These are phyloP conservation scores for Sporormia fimetaria DNA, from an alignment of 495 filamentous ascomycete genomes.

Conservation along the genomic window DNA sequence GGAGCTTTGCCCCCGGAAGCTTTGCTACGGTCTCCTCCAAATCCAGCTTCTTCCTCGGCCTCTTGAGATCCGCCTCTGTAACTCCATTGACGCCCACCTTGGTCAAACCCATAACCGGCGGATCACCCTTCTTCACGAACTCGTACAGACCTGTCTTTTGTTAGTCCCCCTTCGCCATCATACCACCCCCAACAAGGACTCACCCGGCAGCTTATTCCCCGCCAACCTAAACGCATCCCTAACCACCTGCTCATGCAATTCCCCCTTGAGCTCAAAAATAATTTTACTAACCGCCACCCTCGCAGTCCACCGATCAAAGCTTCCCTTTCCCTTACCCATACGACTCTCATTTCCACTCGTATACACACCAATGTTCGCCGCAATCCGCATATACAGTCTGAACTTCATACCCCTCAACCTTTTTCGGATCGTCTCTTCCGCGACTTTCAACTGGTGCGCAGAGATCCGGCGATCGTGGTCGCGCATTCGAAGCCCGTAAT, in stretches of 20 bases:
- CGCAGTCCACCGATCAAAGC: slow-evolving; percentile 91
- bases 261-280: slow-evolving; percentile 82
- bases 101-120: slow-evolving; percentile 84
- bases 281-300: slow-evolving; percentile 79
- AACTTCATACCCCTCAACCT: slow-evolving; percentile 86
- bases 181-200: slow-evolving; percentile 21
- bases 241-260: slow-evolving; percentile 87
- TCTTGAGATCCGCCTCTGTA: slow-evolving; percentile 67
- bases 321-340: slow-evolving; percentile 99
- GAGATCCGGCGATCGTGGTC: slow-evolving; percentile 88
- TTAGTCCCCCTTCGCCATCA: slow-evolving; percentile 2
- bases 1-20: slow-evolving; percentile 3
- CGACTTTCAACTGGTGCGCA: slow-evolving; percentile 73
- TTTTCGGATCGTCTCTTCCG: slow-evolving; percentile 82
- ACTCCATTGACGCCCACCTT: slow-evolving; percentile 65
- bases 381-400: slow-evolving; percentile 77
- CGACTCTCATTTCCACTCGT: slow-evolving; percentile 85
- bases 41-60: slow-evolving; percentile 57
- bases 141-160: slow-evolving; percentile 64
- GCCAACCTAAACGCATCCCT: slow-evolving; percentile 90
- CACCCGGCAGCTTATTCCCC: slow-evolving; percentile 91
- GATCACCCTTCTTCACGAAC: slow-evolving; percentile 86
- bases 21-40: slow-evolving; percentile 15
- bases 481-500: slow-evolving; percentile 86
- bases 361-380: slow-evolving; percentile 88